Conservation (phyloP, 139 green algal genomes). For the Trebouxia sp. region DNA sequence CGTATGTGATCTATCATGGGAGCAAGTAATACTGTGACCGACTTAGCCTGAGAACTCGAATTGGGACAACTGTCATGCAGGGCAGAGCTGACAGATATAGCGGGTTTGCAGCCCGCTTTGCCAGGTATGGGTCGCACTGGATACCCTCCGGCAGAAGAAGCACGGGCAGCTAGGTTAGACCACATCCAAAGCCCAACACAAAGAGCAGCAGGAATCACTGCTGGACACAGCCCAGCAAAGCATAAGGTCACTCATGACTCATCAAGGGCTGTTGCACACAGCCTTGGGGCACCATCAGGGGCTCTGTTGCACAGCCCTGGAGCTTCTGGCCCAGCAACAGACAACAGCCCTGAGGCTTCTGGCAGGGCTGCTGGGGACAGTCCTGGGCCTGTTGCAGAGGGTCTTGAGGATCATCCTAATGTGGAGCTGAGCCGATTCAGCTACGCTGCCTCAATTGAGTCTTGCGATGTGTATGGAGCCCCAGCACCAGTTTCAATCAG, state of each 20-base stretch:
- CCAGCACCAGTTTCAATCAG: conserved; percentile 27
- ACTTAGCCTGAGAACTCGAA: no score
- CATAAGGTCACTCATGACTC: no score
- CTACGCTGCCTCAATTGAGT: not conserved
- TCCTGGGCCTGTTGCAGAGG: conserved; percentile 15
- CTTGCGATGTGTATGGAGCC: conserved; percentile 18
- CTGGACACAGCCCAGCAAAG: not conserved
- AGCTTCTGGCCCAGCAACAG: not conserved
- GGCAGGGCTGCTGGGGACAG: not conserved
- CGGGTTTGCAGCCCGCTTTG: conserved; percentile 12
- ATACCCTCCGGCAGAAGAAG: not conserved
- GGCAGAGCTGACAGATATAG: conserved; percentile 6
- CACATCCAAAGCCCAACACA: not conserved
- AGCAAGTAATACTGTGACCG: no score
- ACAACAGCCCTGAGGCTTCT: not conserved
- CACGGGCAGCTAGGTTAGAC: not conserved
- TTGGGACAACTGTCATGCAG: no score
- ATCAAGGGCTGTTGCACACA: not conserved
- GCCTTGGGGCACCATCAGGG: not conserved
- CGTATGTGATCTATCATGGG: no score
- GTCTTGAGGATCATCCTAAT: not conserved
- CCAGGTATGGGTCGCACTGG: conserved; percentile 13
- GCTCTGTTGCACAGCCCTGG: not conserved
- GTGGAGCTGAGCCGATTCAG: conserved; percentile 16
- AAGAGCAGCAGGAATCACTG: not conserved